Evolutionary conservation across 2,329 filamentous ascomycete species (phyloP), one percentile per base, ranked within the genome.

Genomic region (Sporothrix globosa): DNA sequence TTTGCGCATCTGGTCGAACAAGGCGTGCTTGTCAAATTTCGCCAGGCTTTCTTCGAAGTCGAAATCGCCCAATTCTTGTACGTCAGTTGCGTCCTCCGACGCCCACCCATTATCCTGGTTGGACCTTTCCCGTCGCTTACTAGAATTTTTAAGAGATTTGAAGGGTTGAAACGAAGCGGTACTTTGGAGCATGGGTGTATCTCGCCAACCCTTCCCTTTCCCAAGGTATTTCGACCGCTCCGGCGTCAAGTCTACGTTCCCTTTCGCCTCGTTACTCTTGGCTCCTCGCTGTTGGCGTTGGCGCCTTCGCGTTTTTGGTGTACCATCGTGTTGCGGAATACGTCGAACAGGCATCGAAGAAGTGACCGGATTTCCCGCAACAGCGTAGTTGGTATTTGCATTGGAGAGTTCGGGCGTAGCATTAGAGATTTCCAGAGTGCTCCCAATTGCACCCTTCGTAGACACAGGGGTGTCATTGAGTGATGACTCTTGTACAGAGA

Each of bases 41-140:
- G 92, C 94, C 44, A 98, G 84, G 74, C 93, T 93, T 69, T 89
- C 90, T 75, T 92, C 90, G 76, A 98, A 98, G 79, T 98, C 95
- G 76, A 98, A 98, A 72, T 98, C 96, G 13, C 92, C 92, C 84
- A 96, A 87, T 77, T 96, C 95, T 80, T 95, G 92, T 27, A 96
- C 92, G 77, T 98, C 96, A 0, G 93, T 97, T 27, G 95, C 94
- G 77, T 98, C 95, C 77, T 97, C 96, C 0, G 95, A 97, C 4
- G 92, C 93, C 94, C 95, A 98, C 3, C 93, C 95, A 78, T 93
- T 96, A 56, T 92, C 87, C 10, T 80, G 67, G 30, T 39, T 70
- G 1, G 65, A 10, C 80, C 41, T 78, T 78, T 60, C 78, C 79
- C 74, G 79, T 83, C 70, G 78, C 81, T 72, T 82, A 83, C 75